A percentile compares a stretch with the other conserved stretches of the same genome.
Conservation (phyloP, 495 filamentous ascomycete genomes). For the Lasiosphaeria miniovina region DNA sequence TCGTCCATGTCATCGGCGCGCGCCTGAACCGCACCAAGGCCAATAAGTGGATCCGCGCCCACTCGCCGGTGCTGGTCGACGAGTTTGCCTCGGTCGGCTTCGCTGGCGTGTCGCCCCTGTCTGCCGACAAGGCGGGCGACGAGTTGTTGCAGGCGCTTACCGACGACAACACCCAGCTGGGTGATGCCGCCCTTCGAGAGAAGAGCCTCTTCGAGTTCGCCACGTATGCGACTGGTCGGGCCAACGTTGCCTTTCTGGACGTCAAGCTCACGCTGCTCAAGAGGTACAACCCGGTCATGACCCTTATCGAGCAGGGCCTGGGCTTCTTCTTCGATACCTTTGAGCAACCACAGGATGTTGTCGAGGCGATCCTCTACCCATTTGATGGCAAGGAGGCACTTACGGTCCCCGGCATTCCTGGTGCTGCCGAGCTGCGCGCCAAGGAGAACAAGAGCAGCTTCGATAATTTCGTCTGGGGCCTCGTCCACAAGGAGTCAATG, state of each 20-base stretch:
- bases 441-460: constrained; percentile 70
- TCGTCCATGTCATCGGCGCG: constrained; percentile 80
- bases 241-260: constrained; percentile 90
- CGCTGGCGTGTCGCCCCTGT: constrained; percentile 41
- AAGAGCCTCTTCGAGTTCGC: constrained; percentile 78
- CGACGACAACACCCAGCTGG: constrained; percentile 29
- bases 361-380: constrained; percentile 73
- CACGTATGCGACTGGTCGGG: constrained; percentile 88
- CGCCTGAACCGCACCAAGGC: constrained; percentile 76
- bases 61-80: constrained; percentile 64
- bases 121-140: constrained; percentile 36
- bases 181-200: constrained; percentile 71
- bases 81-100: constrained; percentile 94
- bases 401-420: constrained; percentile 58
- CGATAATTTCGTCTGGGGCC: constrained; percentile 90
- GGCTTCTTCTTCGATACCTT: constrained; percentile 77
- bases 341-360: constrained; percentile 60
- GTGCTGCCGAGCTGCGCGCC: constrained; percentile 49
- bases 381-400: constrained; percentile 91
- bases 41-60: constrained; percentile 72
- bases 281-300: constrained; percentile 82
- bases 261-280: constrained; percentile 77
- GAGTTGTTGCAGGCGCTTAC: constrained; percentile 39
- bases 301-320: constrained; percentile 62
- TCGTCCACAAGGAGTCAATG: constrained; percentile 96